These are phyloP conservation scores for Metarhizium rileyi DNA, from an alignment of 2,329 filamentous ascomycete species.

Conservation along the genomic window DNA sequence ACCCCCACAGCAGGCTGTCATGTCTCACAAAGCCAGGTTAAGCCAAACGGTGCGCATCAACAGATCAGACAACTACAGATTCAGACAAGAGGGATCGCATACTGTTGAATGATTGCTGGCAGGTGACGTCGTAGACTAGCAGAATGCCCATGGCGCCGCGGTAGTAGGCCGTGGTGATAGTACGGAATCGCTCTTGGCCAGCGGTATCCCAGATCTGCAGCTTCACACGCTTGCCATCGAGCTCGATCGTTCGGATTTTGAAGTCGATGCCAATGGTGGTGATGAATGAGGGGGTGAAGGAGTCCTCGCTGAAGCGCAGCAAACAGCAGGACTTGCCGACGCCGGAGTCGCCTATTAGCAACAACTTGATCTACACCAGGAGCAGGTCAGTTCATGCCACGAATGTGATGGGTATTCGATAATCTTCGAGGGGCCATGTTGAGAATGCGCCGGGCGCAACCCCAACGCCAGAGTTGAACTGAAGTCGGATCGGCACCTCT, in stretches of 20 bases:
- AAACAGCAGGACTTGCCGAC: constrained; percentile 97
- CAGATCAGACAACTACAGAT: background rate
- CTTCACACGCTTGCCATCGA: constrained; percentile 98
- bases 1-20: background rate
- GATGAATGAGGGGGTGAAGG: constrained; percentile 95
- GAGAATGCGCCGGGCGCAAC: no score
- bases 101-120: constrained; percentile 94
- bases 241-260: constrained; percentile 98
- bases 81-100: constrained; percentile 25
- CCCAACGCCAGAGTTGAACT: no score
- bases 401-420: background rate
- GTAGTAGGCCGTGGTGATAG: constrained; percentile 98
- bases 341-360: constrained; percentile 92
- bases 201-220: constrained; percentile 99
- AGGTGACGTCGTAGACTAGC: constrained; percentile 96
- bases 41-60: background rate
- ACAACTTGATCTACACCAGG: constrained; percentile 71
- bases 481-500: no score
- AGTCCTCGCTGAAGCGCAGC: constrained; percentile 93
- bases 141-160: constrained; percentile 96
- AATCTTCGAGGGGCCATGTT: no score
- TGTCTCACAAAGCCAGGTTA: no score
- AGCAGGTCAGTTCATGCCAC: background rate
- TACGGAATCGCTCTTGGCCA: constrained; percentile 95
- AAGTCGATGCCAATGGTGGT: constrained; percentile 99